Evolutionary conservation across 2,329 filamentous ascomycete genomes (phyloP), one percentile per base, ranked within the genome.

Genomic region (Pseudogymnoascus sp.): DNA sequence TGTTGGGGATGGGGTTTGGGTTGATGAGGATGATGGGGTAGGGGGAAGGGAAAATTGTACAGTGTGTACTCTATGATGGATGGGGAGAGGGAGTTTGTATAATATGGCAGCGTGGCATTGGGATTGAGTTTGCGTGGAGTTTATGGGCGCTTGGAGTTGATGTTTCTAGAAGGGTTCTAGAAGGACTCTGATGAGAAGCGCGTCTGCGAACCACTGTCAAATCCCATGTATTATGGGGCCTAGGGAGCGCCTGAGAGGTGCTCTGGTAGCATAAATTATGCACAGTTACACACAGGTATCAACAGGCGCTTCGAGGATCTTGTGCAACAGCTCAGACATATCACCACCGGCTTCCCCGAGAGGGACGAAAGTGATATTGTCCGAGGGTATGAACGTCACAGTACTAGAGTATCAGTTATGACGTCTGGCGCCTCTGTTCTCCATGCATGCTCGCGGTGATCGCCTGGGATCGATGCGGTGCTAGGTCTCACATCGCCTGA

Each of bases 1-100:
- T 93, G 65, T 80, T 97, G 40, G 95, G 93, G 75, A 74, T 91
- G 49, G 82, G 82, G 2, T 89, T 96, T 76, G 91, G 91, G 9
- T 81, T 89, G 62, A 80, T 93, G 72, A 71, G 56, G 56, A 60
- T 60, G 56, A 60, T 60, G 31, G 36, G 28, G 5, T 36, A 40
- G 56, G 31, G 9, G 21, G 18, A 3, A 21, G 5, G 12, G 2
- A 18, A 18, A 18, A 18, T 18, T 23, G 40, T 46, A 46, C 42
- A n/a, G 42, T 23, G 11, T 23, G 21, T 46, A 25, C 42, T 23
- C 21, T 49, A 49, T 49, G 21, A 49, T 25, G 43, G 6, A n/a
- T 25, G 23, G 43, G 16, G 7, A 5, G 3, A 31, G 14, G 14
- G 46, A 5, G 46, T 5, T 53, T 31, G 46, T 53, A 53, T 53